phyloP scores from a whole-genome alignment of 2,329 filamentous ascomycete genomes.

The Basipetospora sp. region DNA sequence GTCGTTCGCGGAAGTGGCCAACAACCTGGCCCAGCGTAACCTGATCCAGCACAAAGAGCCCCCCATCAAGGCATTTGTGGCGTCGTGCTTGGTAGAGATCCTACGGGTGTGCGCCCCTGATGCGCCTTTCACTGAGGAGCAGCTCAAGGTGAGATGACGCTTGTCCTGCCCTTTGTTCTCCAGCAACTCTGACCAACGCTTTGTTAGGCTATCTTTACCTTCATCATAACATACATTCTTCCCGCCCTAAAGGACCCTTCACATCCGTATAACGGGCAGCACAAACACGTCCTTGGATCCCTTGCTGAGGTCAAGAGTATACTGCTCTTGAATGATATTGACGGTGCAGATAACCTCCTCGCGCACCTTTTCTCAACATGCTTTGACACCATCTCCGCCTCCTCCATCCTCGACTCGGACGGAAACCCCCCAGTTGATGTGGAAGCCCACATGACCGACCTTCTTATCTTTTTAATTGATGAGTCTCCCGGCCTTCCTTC shows the following conservation, averaged over 20 bases:
- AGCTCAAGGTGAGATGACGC: constrained; percentile 60
- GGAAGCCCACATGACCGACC: constrained; percentile 77
- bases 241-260: constrained; percentile 74
- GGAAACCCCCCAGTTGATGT: constrained; percentile 86
- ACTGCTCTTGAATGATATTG: constrained; percentile 75
- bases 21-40: constrained; percentile 69
- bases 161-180: neutral
- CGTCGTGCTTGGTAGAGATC: constrained; percentile 84
- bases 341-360: constrained; percentile 65
- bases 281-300: constrained; percentile 79
- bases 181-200: neutral
- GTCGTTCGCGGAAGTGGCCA: constrained; percentile 72
- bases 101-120: constrained; percentile 84
- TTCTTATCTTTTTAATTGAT: constrained; percentile 74
- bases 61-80: constrained; percentile 77
- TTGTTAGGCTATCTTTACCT: constrained; percentile 75
- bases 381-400: constrained; percentile 79
- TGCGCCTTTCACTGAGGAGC: constrained; percentile 78
- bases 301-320: constrained; percentile 90
- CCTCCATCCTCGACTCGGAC: constrained; percentile 57
- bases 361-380: constrained; percentile 71
- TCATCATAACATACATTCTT: constrained; percentile 71
- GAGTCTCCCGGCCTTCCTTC: constrained; percentile 65
- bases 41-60: constrained; percentile 83
- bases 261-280: constrained; percentile 82